Evolutionary conservation across 345 rosid species (phyloP), one percentile per base, ranked within the genome.

Genomic region (Salix caprea): DNA sequence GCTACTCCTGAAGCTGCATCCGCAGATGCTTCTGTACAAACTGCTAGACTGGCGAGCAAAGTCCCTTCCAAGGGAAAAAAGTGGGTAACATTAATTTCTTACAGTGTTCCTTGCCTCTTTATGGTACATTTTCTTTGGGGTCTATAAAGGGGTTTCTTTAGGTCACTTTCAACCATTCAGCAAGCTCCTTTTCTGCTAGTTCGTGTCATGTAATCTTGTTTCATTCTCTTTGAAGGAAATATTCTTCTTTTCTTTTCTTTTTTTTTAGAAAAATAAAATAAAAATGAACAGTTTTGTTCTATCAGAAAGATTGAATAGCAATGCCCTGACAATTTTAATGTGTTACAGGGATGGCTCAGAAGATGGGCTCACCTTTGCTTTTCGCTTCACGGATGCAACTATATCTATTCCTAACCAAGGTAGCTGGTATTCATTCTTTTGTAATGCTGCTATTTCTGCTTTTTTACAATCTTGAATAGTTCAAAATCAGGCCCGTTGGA

Each of bases 1-100:
- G 97, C 99, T 81, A 96, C 98, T 70, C 99, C 98, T 68, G 98
- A 96, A 87, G 96, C 99, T 85, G 90, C 99, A 75, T 89, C 98
- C 67, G 97, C 97, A 50, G 99, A 96, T 89, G 92, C 97, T 76
- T 94, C 95, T 76, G 94, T 91, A 69, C 99, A 93, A 87, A 93
- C 97, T 80, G 98, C 98, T 82, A 91, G 94, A 87, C 96, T 89
- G 85, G 97, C 94, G 65, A 93, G 85, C 86, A 95, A 91, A 87
- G 82, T 50, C 77, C 88, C 97, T 74, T 83, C 90, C 74, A 91
- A 92, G 79, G 94, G 84, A 24, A 94, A 92, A 83, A 91, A 88
- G 99, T 87, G 88, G 85, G 74, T 9, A 34, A 42, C 32, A 40
- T 30, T 54, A 14, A 39, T 18, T 75, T 76, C 40, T 58, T 18